Evolutionary conservation across 2,329 filamentous ascomycete species (phyloP), one percentile per base, ranked within the genome.

Genomic region (Juglanconis juglandina): DNA sequence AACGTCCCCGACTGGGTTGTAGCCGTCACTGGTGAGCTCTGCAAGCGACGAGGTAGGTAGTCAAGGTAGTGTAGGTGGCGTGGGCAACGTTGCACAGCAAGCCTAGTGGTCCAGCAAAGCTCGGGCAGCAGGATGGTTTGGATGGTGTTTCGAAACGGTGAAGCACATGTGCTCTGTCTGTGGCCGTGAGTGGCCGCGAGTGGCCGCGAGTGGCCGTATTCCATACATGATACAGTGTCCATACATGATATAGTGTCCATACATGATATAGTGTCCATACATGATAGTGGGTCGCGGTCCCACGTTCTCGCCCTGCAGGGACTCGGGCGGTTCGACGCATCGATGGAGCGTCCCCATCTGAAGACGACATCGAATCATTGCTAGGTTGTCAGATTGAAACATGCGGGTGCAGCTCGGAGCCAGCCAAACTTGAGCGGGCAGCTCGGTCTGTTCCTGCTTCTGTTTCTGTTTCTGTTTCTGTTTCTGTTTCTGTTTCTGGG

Each of bases 351-450:
- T 51, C 42, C 54, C n/a, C n/a, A 17, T 51, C 47, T 50, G 47
- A 57, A 46, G 54, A 51, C 8, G 54, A 11, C 24, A 48, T 57
- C 54, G 54, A 57, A 57, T 57, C 46, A 51, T 24, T 42, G 33
- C 24, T 33, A 17, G 35, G 33, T 48, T 32, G 53, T 33, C 5
- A 11, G 33, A n/a, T 48, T 56, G 53, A 56, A 56, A 56, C 53
- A 49, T 48, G 53, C 53, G 46, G 53, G 33, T 39, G 42, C 42
- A 39, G n/a, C 3, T n/a, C 39, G 8, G 33, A 42, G 37, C 35
- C 51, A 41, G 51, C 37, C 51, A 50, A 30, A 30, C 44, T n/a
- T n/a, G 10, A 56, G 14, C 42, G 17, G 9, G 17, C 44, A 47
- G 13, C 42, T n/a, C 30, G 41, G 46, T 54, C 41, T 46, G 37